These are phyloP conservation scores for Clonostachys rosea DNA, from an alignment of 2,329 filamentous ascomycete species.

Conservation along the genomic window DNA sequence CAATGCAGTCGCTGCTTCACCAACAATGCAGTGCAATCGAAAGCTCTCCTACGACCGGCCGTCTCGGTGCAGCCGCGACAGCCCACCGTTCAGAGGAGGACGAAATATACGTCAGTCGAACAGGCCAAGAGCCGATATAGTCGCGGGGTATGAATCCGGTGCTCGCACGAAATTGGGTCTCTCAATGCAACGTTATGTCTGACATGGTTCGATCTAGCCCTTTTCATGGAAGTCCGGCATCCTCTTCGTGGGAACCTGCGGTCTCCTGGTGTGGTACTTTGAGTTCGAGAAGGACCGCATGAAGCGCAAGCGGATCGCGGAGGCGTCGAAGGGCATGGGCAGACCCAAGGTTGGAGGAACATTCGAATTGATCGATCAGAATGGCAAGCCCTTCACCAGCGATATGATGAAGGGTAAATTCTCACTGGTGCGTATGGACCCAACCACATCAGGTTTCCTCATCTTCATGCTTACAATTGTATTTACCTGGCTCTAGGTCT, in stretches of 20 bases:
- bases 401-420: conserved; percentile 85
- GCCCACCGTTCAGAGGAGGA: conserved; percentile 28
- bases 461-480: conserved; percentile 4
- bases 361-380: conserved; percentile 77
- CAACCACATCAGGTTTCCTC: not conserved
- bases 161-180: not conserved
- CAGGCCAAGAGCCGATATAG: conserved; percentile 54
- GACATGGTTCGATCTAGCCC: conserved; percentile 46
- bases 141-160: conserved; percentile 40
- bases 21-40: conserved; percentile 22
- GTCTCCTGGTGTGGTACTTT: conserved; percentile 82
- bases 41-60: conserved; percentile 23
- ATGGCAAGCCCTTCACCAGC: conserved; percentile 73
- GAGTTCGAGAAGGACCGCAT: conserved; percentile 89
- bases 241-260: conserved; percentile 78
- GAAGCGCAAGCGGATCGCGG: conserved; percentile 82
- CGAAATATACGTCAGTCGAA: conserved; percentile 49
- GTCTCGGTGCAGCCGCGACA: conserved; percentile 24
- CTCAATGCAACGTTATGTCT: conserved; percentile 1
- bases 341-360: conserved; percentile 88
- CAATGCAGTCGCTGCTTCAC: conserved; percentile 39
- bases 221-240: conserved; percentile 91
- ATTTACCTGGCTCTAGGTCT: conserved; percentile 54
- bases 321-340: conserved; percentile 89
- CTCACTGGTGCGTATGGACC: conserved; percentile 53